Percentiles rank a stretch among this genome's conserved stretches.
Conservation (phyloP, 2,329 filamentous ascomycete species). For the Apiospora arundinis region DNA sequence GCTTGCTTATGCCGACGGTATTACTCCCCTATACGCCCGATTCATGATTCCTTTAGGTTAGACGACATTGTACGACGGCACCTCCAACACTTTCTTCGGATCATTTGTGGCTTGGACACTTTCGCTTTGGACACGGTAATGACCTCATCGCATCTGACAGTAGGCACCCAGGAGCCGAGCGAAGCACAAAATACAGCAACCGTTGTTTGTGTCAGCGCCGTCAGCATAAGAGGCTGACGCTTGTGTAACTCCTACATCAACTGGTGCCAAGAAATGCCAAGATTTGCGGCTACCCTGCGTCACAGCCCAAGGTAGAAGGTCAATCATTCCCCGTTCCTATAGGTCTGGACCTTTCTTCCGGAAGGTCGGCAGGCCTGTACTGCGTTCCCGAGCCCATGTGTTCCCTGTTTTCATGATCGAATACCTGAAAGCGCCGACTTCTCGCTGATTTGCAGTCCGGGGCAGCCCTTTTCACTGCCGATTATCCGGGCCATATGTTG, state of each 20-base stretch:
- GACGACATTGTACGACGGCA: not conserved
- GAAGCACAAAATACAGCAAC: too few relatives aligned
- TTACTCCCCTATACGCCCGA: not conserved
- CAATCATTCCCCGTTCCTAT: not conserved
- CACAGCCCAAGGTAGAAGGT: conserved; percentile 15
- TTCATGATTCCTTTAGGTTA: too few relatives aligned
- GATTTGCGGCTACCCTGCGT: conserved; percentile 29
- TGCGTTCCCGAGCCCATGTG: not conserved
- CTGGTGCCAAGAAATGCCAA: conserved; percentile 18
- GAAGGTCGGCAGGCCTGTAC: not conserved
- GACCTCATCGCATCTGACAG: not conserved
- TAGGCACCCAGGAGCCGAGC: not conserved
- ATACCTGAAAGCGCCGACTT: not conserved
- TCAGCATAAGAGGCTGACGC: not conserved
- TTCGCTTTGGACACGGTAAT: not conserved
- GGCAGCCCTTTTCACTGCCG: not conserved
- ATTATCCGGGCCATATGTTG: not conserved
- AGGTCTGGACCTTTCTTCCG: not conserved
- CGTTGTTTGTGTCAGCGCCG: not conserved
- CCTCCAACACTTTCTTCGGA: not conserved
- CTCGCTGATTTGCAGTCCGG: not conserved
- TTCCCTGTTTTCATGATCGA: not conserved
- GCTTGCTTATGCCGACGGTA: conserved; percentile 4
- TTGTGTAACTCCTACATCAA: conserved; percentile 3
- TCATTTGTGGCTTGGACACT: too few relatives aligned